Evolutionary conservation across 192 early-diverging fungal genomes (phyloP), one percentile per base, ranked within the genome.

Genomic region (Backusella circina): DNA sequence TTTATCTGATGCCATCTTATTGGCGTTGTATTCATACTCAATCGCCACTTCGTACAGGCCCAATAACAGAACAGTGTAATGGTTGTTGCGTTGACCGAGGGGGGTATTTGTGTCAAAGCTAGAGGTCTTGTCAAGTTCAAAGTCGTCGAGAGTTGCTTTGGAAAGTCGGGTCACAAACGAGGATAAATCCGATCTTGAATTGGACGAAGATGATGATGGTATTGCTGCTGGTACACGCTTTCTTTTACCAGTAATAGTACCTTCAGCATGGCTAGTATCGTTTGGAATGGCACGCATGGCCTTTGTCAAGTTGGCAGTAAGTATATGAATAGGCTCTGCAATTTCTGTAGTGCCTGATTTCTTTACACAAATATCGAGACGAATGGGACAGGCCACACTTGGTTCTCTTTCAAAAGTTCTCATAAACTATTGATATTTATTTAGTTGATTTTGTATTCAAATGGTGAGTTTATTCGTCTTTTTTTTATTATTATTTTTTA

Each of bases 91-190:
- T 38, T 84, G 76, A 0, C 91, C 91, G 2, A 75, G 82, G 61
- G 82, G 83, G 28, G 77, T 84, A 3, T 67, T 75, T 41, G 87
- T 85, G 51, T 87, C 84, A 47, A 88, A 93, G 61, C 91, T 89
- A n/a, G 91, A 86, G 0, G 86, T 77, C 18, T 86, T 85, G 21
- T 93, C 88, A 5, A 94, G 74, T 67, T 84, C 88, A 78, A 88
- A 94, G 67, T 94, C 91, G 37, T 88, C 87, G n/a, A 91, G 73
- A 44, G 89, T 88, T 0, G 86, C 81, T 12, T 83, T 80, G 8
- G 86, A 65, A 26, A 93, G 77, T 12, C 88, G 74, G 23, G 54
- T 33, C 2, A 70, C 67, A 21, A 80, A 35, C 3, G 74, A 76
- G 15, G 35, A 18, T 8, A 78, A 69, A 32, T 78, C 54, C 10